phyloP scores from a whole-genome alignment of 73 alveolate species.

The Chromera velia region DNA sequence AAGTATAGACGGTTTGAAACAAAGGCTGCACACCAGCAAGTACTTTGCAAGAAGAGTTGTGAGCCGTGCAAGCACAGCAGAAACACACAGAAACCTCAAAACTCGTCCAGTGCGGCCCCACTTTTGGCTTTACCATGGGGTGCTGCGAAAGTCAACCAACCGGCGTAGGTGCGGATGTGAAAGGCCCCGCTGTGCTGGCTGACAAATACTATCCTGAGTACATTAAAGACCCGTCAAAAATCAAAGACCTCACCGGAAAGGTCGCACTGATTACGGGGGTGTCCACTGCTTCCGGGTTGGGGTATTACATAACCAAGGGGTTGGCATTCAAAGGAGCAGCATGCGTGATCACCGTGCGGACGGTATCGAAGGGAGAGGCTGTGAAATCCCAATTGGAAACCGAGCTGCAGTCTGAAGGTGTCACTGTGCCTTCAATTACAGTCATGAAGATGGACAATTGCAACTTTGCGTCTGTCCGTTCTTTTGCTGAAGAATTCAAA shows the following conservation, averaged over 20 bases:
- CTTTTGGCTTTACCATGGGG: no score
- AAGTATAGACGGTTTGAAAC: no score
- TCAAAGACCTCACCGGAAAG: constrained; percentile 15
- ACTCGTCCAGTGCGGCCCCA: no score
- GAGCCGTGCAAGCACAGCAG: no score
- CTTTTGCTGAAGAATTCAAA: constrained; percentile 35
- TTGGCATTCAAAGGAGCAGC: neutral
- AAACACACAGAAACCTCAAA: no score
- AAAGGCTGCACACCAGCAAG: no score
- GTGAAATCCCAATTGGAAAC: constrained; percentile 29
- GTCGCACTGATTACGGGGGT: constrained; percentile 46
- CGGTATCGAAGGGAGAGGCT: constrained; percentile 19
- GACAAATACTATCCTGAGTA: constrained; percentile 45
- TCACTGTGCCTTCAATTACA: constrained; percentile 4
- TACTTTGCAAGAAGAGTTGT: no score
- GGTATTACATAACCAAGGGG: neutral
- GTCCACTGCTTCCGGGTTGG: constrained; percentile 33
- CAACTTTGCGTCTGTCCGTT: constrained; percentile 22
- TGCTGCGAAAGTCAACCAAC: no score
- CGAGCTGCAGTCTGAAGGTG: constrained; percentile 16
- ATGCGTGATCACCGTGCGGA: constrained; percentile 35
- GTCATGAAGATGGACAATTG: constrained; percentile 47
- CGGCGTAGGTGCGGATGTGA: no score
- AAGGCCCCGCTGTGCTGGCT: constrained; percentile 23
- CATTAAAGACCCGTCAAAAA: neutral